Conservation (phyloP, 2,329 filamentous ascomycete genomes). For the Exophiala viscosa region DNA sequence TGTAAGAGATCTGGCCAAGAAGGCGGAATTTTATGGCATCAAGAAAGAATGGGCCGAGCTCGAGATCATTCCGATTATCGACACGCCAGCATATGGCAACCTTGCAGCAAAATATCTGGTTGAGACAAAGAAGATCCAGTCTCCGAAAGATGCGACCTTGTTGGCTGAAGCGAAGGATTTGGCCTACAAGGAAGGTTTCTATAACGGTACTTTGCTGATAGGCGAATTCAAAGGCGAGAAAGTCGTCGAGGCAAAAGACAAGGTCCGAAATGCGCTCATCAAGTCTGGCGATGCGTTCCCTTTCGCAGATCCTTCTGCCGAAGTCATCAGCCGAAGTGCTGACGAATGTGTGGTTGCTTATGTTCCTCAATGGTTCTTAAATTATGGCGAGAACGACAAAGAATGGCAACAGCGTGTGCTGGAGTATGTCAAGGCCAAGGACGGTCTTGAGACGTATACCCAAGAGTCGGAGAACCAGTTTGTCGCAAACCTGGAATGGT, state of each 20-base stretch:
- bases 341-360: slow-evolving; percentile 92
- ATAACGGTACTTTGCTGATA: slow-evolving; percentile 84
- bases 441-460: slow-evolving; percentile 75
- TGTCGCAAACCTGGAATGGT: slow-evolving; percentile 81
- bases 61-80: slow-evolving; percentile 83
- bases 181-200: slow-evolving; percentile 96
- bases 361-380: slow-evolving; percentile 96
- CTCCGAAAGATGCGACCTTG: slow-evolving; percentile 88
- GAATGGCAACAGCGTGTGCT: slow-evolving; percentile 76
- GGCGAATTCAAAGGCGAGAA: slow-evolving; percentile 85
- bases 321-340: slow-evolving; percentile 81
- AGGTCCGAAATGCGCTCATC: slow-evolving; percentile 74
- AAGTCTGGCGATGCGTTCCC: slow-evolving; percentile 76
- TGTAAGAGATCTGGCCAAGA: slow-evolving; percentile 81
- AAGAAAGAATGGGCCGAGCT: slow-evolving; percentile 94
- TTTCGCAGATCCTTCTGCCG: slow-evolving; percentile 89
- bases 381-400: slow-evolving; percentile 80
- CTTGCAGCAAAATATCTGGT: slow-evolving; percentile 78
- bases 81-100: slow-evolving; percentile 83
- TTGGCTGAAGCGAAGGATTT: slow-evolving; percentile 92
- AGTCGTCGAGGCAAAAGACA: slow-evolving; percentile 81
- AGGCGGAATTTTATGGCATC: slow-evolving; percentile 93
- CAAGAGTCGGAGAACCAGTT: slow-evolving; percentile 74
- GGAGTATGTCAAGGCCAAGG: slow-evolving; percentile 65
- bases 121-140: slow-evolving; percentile 92